These are phyloP conservation scores for Claviceps sp. DNA, from an alignment of 2,329 filamentous ascomycete genomes.

Conservation along the genomic window DNA sequence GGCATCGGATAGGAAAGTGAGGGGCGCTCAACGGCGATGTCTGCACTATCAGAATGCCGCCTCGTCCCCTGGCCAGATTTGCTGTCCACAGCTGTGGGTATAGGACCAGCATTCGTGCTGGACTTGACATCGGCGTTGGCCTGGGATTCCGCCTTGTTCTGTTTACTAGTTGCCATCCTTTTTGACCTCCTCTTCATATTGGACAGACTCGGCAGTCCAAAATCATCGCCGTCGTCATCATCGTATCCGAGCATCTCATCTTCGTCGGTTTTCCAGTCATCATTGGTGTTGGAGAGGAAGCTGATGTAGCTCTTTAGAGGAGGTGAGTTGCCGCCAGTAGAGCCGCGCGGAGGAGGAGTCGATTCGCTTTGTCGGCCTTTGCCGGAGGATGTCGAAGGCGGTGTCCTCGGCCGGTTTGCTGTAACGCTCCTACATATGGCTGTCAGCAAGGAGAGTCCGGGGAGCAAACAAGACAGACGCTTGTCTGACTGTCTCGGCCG, in stretches of 20 bases:
- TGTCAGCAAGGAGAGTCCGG: neutral
- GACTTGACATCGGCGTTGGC: neutral
- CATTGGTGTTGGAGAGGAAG: slow-evolving; percentile 68
- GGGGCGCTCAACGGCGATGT: slow-evolving; percentile 85
- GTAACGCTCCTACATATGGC: slow-evolving; percentile 39
- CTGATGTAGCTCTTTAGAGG: slow-evolving; percentile 64
- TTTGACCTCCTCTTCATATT: slow-evolving; percentile 69
- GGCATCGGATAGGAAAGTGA: slow-evolving; percentile 72
- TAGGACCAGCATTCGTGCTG: slow-evolving; percentile 13
- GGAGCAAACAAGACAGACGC: neutral
- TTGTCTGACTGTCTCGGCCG: neutral
- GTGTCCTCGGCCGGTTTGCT: slow-evolving; percentile 56
- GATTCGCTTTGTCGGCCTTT: slow-evolving; percentile 37
- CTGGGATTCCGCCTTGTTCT: slow-evolving; percentile 12
- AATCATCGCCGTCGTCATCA: slow-evolving; percentile 87
- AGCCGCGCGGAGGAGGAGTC: slow-evolving; percentile 40
- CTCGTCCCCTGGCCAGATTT: slow-evolving; percentile 30
- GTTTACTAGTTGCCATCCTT: slow-evolving; percentile 30
- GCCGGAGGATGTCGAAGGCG: slow-evolving; percentile 46
- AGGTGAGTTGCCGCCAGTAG: slow-evolving; percentile 43
- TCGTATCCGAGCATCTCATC: slow-evolving; percentile 69
- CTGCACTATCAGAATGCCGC: slow-evolving; percentile 70
- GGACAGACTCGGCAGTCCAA: slow-evolving; percentile 82
- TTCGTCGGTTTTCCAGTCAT: slow-evolving; percentile 68
- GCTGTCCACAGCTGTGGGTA: slow-evolving; percentile 23